Conservation (phyloP, 352 stramenopile genomes). For the Phytophthora citrophthora region DNA sequence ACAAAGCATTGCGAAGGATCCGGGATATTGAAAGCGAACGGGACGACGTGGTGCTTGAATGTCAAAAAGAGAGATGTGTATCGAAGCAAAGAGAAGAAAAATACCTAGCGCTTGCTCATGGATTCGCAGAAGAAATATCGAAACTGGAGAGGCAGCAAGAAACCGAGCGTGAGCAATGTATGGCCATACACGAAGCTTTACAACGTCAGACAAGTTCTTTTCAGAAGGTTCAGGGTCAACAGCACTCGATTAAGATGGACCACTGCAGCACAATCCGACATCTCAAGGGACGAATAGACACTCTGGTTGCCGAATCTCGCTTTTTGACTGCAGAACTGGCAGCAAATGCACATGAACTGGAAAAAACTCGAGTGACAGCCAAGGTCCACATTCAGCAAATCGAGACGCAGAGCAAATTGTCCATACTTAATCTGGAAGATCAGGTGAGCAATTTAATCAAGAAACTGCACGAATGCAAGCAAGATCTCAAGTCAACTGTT, state of each 20-base stretch:
- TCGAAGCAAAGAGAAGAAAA: conserved; percentile 7
- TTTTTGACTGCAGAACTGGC: conserved; percentile 3
- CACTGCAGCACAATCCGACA: conserved; percentile 17
- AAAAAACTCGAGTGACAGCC: background rate
- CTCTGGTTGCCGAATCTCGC: background rate
- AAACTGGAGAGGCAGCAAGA: conserved; percentile 20
- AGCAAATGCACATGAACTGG: conserved; percentile 1
- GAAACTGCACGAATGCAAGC: conserved; percentile 19
- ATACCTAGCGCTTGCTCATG: background rate
- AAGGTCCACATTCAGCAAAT: conserved; percentile 1
- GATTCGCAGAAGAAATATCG: background rate
- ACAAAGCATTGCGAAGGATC: background rate
- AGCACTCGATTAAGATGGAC: conserved; percentile 22
- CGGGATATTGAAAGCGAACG: conserved; percentile 16
- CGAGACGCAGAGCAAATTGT: conserved; percentile 1
- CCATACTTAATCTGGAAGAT: background rate
- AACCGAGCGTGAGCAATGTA: conserved; percentile 12
- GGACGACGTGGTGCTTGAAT: conserved; percentile 9
- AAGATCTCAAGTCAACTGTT: conserved; percentile 18
- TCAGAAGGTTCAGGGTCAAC: conserved; percentile 10
- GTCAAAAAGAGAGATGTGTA: background rate
- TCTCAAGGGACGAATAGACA: conserved; percentile 14
- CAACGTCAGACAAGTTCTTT: conserved; percentile 22
- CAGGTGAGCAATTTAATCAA: background rate
- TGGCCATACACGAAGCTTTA: conserved; percentile 18